Base-by-base conservation (phyloP, 2,329 filamentous ascomycete species). In the Sporothrix inflata region DNA sequence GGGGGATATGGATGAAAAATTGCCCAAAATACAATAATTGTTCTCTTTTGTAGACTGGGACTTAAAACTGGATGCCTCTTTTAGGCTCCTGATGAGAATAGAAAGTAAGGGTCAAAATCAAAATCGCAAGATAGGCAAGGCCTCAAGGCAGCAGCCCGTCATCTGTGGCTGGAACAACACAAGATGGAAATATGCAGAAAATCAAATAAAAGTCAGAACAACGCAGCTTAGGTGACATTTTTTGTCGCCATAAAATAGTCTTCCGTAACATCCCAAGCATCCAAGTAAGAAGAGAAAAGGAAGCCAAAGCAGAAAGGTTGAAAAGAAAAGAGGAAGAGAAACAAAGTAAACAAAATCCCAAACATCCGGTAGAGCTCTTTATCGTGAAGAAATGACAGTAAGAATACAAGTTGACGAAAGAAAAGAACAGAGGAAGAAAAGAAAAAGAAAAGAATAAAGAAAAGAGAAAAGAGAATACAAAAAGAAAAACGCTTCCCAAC, bases 311-410 rank as follows among this genome's bases (percentile, higher is more conserved):
- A 40, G n/a, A 60, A 27, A 9, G 8, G 30, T 11, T 27, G 11
- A 27, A 16, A 30, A 30, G n/a, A 9, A 27, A n/a, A 16, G 8
- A 16, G 16, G 21, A 12, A 3, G 7, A 45, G 12, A 45, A 45
- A 12, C 2, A 30, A 16, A 8, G 27, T 14, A 34, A 27, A n/a
- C 14, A 8, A 27, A 24, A 24, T 30, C 66, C 19, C 11, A 55
- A 27, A 30, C n/a, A 69, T 6, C 42, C 42, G n/a, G 38, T 42
- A 34, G 42, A 5, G 6, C 30, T 34, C 63, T 47, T 45, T 49
- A 66, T 66, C 63, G 45, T 49, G 3, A 49, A 34, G n/a, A 45
- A 65, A 27, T 65, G 60, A 65, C 60, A 65, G 38, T 65, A 65
- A 53, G 34, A 55, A 51, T 34, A 49, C 27, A 67, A 53, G 27